These are phyloP conservation scores for Cercospora nicotianae DNA, from an alignment of 2,329 filamentous ascomycete genomes.

Conservation along the genomic window DNA sequence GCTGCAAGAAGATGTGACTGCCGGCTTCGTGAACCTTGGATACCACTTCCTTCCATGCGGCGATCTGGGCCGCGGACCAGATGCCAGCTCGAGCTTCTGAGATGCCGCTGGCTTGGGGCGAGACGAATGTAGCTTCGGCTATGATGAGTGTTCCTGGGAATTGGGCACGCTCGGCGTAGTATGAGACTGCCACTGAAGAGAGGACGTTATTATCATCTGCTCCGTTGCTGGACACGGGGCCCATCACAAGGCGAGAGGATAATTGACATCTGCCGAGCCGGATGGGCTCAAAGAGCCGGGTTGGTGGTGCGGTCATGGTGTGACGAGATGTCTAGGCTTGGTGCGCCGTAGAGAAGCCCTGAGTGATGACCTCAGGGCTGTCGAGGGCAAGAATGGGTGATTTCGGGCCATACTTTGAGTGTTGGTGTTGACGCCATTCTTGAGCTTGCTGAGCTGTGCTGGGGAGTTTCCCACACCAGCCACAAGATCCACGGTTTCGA, in stretches of 20 bases:
- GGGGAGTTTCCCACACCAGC: not conserved
- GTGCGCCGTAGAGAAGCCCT: not conserved
- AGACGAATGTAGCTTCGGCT: conserved; percentile 41
- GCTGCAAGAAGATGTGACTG: conserved; percentile 49
- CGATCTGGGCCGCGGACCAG: conserved; percentile 44
- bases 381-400: not conserved
- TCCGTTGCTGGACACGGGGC: conserved; percentile 54
- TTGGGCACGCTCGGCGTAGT: conserved; percentile 37
- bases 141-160: conserved; percentile 39
- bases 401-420: not conserved
- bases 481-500: not conserved
- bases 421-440: conserved; percentile 10
- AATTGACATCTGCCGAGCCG: conserved; percentile 45
- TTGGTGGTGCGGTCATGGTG: not conserved
- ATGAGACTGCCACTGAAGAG: conserved; percentile 30
- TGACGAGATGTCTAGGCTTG: not conserved
- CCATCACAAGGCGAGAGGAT: conserved; percentile 54
- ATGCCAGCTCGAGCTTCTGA: conserved; percentile 31
- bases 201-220: conserved; percentile 42
- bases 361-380: not conserved
- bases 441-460: conserved; percentile 5
- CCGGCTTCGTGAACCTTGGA: conserved; percentile 54
- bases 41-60: conserved; percentile 54
- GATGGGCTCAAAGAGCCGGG: conserved; percentile 44
- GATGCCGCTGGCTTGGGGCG: conserved; percentile 32